Evolutionary conservation across 805 yeast species (phyloP).

Genomic region (Vanderwaltozyma yarrowii): DNA sequence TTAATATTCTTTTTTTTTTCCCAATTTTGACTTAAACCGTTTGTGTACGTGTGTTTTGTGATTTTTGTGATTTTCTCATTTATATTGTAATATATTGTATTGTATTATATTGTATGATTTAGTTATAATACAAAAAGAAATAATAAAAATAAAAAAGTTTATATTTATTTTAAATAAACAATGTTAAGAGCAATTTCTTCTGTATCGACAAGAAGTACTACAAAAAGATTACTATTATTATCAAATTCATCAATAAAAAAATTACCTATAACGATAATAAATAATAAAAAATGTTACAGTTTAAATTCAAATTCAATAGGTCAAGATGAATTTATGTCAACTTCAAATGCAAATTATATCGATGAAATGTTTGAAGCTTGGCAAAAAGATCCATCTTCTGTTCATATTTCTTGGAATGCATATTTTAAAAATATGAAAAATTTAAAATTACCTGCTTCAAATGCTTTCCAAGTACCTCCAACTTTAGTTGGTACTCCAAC

Average conservation of each 20-base stretch:
- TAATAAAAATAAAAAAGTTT: not conserved
- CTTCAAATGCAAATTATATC: slow-evolving; percentile 80
- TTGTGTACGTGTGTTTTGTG: too few species aligned
- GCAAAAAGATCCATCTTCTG: slow-evolving; percentile 81
- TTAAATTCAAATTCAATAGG: slow-evolving; percentile 5
- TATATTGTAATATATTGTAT: too few species aligned
- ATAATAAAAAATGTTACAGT: not conserved
- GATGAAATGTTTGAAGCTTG: slow-evolving; percentile 98
- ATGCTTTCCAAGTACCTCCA: slow-evolving; percentile 89
- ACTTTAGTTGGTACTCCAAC: slow-evolving; percentile 72
- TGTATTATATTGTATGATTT: too few species aligned
- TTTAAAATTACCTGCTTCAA: slow-evolving; percentile 54
- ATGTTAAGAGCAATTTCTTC: slow-evolving; percentile 8
- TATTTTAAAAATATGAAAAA: slow-evolving; percentile 86
- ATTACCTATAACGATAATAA: not conserved
- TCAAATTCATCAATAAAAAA: slow-evolving; percentile 1
- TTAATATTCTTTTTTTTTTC: too few species aligned
- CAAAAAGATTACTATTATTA: slow-evolving; percentile 3
- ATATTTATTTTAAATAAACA: not conserved
- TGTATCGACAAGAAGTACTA: not conserved
- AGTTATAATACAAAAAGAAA: too few species aligned
- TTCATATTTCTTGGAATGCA: slow-evolving; percentile 94
- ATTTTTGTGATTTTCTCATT: too few species aligned
- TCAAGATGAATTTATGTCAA: slow-evolving; percentile 67
- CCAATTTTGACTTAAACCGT: too few species aligned